phyloP scores from a whole-genome alignment of 768 basidiomycete species.

The Rhodocollybia butyracea region DNA sequence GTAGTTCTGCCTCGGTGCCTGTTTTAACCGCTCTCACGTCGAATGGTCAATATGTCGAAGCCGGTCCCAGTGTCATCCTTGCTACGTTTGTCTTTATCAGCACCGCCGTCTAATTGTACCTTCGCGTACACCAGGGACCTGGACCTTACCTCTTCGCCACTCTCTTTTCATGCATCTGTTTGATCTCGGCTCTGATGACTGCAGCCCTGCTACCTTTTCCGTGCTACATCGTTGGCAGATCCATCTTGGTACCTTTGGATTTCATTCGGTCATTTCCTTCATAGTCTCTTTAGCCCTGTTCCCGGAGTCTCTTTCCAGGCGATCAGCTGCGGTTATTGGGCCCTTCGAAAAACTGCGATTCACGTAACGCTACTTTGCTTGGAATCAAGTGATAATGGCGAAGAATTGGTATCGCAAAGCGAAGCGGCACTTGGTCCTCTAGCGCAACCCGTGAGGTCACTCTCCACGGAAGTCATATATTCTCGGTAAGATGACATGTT shows the following conservation, averaged over 20 bases:
- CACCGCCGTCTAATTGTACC: slow-evolving; percentile 50
- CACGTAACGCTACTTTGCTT: slow-evolving; percentile 46
- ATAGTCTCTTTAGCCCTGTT: slow-evolving; percentile 52
- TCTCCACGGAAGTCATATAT: slow-evolving; percentile 58
- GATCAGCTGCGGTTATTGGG: slow-evolving; percentile 42
- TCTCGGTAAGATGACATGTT: no score
- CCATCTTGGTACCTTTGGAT: slow-evolving; percentile 54
- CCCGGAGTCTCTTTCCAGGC: slow-evolving; percentile 54
- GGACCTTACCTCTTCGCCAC: slow-evolving; percentile 58
- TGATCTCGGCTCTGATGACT: slow-evolving; percentile 38
- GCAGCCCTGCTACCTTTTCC: slow-evolving; percentile 64
- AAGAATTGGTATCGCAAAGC: slow-evolving; percentile 34
- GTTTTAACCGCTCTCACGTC: slow-evolving; percentile 31
- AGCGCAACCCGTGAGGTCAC: slow-evolving; percentile 46
- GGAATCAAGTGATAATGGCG: slow-evolving; percentile 30
- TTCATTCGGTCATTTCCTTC: slow-evolving; percentile 59
- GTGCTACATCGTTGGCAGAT: slow-evolving; percentile 52
- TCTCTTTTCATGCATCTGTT: slow-evolving; percentile 56
- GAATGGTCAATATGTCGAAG: slow-evolving; percentile 56
- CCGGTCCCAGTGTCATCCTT: slow-evolving; percentile 53
- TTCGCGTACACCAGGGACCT: slow-evolving; percentile 58
- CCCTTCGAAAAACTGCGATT: slow-evolving; percentile 44
- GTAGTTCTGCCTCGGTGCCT: slow-evolving; percentile 38
- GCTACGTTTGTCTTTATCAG: slow-evolving; percentile 65
- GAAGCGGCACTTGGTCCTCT: slow-evolving; percentile 54